phyloP scores from a whole-genome alignment of 73 alveolate genomes.

The Paraurostyla sp. region DNA sequence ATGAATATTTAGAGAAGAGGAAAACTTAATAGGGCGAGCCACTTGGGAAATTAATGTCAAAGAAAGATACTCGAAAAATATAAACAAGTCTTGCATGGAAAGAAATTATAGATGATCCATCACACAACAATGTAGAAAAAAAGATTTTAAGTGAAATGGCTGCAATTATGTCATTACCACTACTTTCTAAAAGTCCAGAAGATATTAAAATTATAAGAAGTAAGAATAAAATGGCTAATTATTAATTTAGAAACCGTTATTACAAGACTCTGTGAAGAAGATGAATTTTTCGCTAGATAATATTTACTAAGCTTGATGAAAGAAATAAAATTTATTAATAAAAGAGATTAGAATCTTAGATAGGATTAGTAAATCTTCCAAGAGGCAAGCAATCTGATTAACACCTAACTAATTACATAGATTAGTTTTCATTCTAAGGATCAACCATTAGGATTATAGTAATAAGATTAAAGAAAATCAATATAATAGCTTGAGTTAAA shows the following conservation, averaged over 20 bases:
- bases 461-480: neutral
- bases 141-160: slow-evolving; percentile 21
- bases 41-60: neutral
- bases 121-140: slow-evolving; percentile 10
- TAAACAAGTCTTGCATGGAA: slow-evolving; percentile 34
- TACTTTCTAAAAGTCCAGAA: slow-evolving; percentile 16
- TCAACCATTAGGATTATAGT: too few relatives aligned
- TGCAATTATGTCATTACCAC: slow-evolving; percentile 33
- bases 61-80: slow-evolving; percentile 43
- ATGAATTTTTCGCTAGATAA: slow-evolving; percentile 27
- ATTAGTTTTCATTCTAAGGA: neutral
- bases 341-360: neutral
- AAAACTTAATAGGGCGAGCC: neutral
- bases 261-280: slow-evolving; percentile 37
- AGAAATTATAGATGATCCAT: slow-evolving; percentile 22
- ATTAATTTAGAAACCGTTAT: slow-evolving; percentile 8
- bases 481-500: neutral
- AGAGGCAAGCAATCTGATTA: neutral
- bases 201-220: slow-evolving; percentile 38
- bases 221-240: neutral
- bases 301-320: slow-evolving; percentile 25
- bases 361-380: neutral
- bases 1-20: slow-evolving; percentile 33
- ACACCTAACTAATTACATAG: neutral
- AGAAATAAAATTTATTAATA: slow-evolving; percentile 24